Base-by-base conservation (phyloP, 768 basidiomycete species). In the Russula brevipes region DNA sequence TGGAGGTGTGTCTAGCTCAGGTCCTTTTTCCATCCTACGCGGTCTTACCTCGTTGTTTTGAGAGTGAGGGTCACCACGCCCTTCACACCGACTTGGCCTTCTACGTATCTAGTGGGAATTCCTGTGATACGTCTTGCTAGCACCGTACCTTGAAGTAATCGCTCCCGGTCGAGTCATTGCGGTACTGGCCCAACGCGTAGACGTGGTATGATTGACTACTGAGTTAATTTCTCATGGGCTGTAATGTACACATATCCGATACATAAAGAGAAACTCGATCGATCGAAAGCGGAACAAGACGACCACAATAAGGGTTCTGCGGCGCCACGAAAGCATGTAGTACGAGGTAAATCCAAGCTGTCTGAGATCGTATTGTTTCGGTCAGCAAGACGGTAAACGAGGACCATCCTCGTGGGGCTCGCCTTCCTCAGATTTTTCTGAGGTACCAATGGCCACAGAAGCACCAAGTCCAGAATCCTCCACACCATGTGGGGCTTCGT, bases 161-260 rank as follows among this genome's bases (percentile, higher is more conserved):
- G 24, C 24, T 24, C 24, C 24, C 24, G 24, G 24, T 39, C 4
- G 4, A 39, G 12, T 39, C 38, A 39, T 24, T 24, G 24, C 24
- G 24, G 24, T 24, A 24, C 24, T 24, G 24, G 24, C 24, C 24
- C 24, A 24, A 24, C 24, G 24, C 24, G 24, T 24, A 24, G 24
- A 24, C 1, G 24, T 24, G 24, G 24, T 24, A 24, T 24, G 24
- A 24, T 24, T 24, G 24, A 57, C 44, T 57, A 57, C 44, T 19
- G 44, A 57, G 55, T 24, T 35, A 24, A 46, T 24, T 36, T 17
- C 51, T 52, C 35, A 36, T 52, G 11, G 51, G 55, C n/a, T 54
- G 58, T 54, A 59, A 36, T 54, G 38, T 59, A 64, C 63, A 59
- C 17, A 36, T 59, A 64, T 64, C 63, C 63, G 12, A 60, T 60